A percentile compares a stretch with the other conserved stretches of the same genome.
Evolutionary conservation across 1,284 basidiomycete species (phyloP).

Genomic region (Moniliella sp.): DNA sequence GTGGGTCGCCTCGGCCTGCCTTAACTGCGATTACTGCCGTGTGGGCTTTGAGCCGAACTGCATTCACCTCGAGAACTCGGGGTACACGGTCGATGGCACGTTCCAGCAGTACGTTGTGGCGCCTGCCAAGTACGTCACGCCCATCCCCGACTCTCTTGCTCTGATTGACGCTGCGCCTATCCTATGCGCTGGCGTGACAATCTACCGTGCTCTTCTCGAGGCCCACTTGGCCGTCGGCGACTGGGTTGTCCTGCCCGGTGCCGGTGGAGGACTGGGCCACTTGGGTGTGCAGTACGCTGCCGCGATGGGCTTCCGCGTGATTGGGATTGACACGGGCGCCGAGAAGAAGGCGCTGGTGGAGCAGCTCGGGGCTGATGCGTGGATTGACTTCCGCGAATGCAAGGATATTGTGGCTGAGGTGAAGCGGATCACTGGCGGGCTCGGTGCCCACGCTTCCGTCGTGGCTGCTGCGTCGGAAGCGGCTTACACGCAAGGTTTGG

Average conservation of each 20-base stretch:
- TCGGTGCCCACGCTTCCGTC: constrained; percentile 49
- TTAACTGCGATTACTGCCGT: constrained; percentile 52
- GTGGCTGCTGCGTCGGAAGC: constrained; percentile 35
- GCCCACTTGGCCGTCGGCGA: constrained; percentile 47
- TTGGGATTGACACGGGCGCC: constrained; percentile 56
- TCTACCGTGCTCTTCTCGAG: constrained; percentile 64
- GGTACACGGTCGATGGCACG: constrained; percentile 55
- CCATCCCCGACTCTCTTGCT: too few relatives aligned
- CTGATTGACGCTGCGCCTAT: too few relatives aligned
- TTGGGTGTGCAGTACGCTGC: constrained; percentile 21
- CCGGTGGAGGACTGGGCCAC: constrained; percentile 44
- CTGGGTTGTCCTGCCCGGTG: constrained; percentile 58
- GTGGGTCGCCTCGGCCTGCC: constrained; percentile 40
- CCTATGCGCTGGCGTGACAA: constrained; percentile 54
- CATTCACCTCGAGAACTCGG: constrained; percentile 9
- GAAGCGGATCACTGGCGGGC: constrained; percentile 42
- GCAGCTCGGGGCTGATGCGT: constrained; percentile 52
- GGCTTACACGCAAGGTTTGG: constrained; percentile 51
- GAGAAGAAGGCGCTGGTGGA: constrained; percentile 52
- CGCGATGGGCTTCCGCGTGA: constrained; percentile 43
- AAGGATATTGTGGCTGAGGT: constrained; percentile 44
- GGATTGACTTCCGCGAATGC: constrained; percentile 51
- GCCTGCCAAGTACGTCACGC: constrained; percentile 48
- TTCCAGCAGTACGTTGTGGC: constrained; percentile 49
- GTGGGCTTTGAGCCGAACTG: constrained; percentile 48